Evolutionary conservation across 208 protist genomes (phyloP).

Genomic region (Wallacemonas collosoma): DNA sequence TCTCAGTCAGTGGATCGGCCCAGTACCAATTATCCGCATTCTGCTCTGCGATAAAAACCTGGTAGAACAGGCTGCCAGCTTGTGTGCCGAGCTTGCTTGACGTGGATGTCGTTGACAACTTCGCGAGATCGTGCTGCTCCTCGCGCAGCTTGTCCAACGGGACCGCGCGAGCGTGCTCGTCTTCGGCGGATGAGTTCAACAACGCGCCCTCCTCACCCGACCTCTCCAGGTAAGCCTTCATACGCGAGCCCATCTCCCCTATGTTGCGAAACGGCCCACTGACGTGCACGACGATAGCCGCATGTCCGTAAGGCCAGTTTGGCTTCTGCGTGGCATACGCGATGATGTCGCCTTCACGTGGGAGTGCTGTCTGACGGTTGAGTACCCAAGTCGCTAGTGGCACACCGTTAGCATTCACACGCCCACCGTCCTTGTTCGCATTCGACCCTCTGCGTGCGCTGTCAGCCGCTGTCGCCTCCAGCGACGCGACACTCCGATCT

Average conservation of each 20-base stretch:
- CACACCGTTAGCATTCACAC: conserved; percentile 33
- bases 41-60: conserved; percentile 62
- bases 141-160: neutral
- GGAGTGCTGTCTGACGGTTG: conserved; percentile 26
- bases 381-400: conserved; percentile 23
- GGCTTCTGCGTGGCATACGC: conserved; percentile 35
- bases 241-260: conserved; percentile 24
- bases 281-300: conserved; percentile 66
- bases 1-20: conserved; percentile 13
- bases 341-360: conserved; percentile 36
- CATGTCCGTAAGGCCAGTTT: conserved; percentile 46
- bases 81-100: conserved; percentile 7
- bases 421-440: neutral
- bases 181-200: conserved; percentile 7
- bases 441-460: neutral
- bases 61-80: conserved; percentile 27
- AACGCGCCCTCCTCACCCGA: neutral
- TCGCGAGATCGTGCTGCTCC: conserved; percentile 11
- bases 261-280: conserved; percentile 34
- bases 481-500: neutral
- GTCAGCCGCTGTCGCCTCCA: conserved; percentile 7
- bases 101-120: neutral
- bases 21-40: conserved; percentile 64
- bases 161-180: neutral
- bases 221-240: conserved; percentile 21